Percentiles rank a stretch among this genome's conserved stretches.
Conservation (phyloP, 163 green algal genomes). For the Volvox carteri region DNA sequence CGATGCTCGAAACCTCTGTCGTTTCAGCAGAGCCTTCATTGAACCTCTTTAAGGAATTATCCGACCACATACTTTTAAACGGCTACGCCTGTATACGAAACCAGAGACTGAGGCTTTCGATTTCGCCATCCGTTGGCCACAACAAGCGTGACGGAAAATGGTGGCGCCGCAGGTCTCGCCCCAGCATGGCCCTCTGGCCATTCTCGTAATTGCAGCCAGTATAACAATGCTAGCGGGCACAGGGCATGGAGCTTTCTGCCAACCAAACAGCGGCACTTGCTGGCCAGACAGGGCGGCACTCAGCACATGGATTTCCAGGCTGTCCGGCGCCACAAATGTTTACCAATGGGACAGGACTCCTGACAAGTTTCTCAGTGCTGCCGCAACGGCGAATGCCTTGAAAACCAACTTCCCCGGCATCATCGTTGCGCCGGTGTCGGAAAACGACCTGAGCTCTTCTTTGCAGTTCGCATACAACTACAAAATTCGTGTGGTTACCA, state of each 20-base stretch:
- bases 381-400: not conserved
- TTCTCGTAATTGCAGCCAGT: not conserved
- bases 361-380: slow-evolving; percentile 7
- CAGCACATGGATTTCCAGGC: not conserved
- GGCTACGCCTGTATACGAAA: not conserved
- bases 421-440: slow-evolving; percentile 9
- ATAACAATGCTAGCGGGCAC: not conserved
- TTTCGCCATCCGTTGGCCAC: not conserved
- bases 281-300: not conserved
- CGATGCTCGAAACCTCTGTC: not conserved
- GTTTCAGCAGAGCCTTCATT: not conserved
- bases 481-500: not conserved
- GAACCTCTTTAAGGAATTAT: not conserved
- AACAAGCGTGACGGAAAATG: not conserved
- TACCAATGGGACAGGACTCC: not conserved
- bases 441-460: not conserved
- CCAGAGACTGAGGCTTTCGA: not conserved
- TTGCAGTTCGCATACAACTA: not conserved
- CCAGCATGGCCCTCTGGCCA: not conserved
- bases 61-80: not conserved
- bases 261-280: not conserved
- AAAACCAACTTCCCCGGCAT: slow-evolving; percentile 22
- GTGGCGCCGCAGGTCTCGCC: not conserved
- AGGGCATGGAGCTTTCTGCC: slow-evolving; percentile 7
- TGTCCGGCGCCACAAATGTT: not conserved